A percentile compares a stretch with the other conserved stretches of the same genome.
phyloP scores from a whole-genome alignment of 129 eudicot species.

The Logfia minima region DNA sequence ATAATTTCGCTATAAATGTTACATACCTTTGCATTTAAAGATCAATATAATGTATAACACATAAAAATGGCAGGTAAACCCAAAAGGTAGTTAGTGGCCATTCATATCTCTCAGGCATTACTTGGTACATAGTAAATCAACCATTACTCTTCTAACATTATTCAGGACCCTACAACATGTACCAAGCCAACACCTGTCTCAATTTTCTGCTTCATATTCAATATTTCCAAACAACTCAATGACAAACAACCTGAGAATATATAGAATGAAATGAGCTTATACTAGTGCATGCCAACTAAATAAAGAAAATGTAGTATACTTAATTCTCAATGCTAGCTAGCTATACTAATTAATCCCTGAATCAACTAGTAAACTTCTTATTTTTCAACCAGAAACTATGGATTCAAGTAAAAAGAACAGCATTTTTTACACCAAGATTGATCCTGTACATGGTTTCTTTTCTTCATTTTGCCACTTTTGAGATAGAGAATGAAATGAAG shows the following conservation, averaged over 20 bases:
- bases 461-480: slow-evolving; percentile 8
- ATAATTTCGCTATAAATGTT: not conserved
- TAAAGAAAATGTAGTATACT: slow-evolving; percentile 23
- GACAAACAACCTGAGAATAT: slow-evolving; percentile 38
- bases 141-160: slow-evolving; percentile 26
- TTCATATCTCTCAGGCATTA: slow-evolving; percentile 19
- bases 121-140: slow-evolving; percentile 19
- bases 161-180: slow-evolving; percentile 29
- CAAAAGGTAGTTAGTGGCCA: slow-evolving; percentile 27
- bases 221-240: slow-evolving; percentile 31
- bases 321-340: slow-evolving; percentile 18
- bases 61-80: slow-evolving; percentile 9
- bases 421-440: slow-evolving; percentile 16
- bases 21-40: not conserved
- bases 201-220: slow-evolving; percentile 33
- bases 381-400: slow-evolving; percentile 9
- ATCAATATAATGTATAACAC: not conserved
- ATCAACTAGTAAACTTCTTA: not conserved
- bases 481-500: slow-evolving; percentile 1
- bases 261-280: slow-evolving; percentile 24
- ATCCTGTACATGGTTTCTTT: slow-evolving; percentile 32
- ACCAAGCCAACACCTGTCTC: slow-evolving; percentile 31
- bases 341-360: not conserved
- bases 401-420: not conserved
- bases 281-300: slow-evolving; percentile 19